Evolutionary conservation across 2,329 filamentous ascomycete genomes (phyloP).

Genomic region (Penicillium oxalicum): DNA sequence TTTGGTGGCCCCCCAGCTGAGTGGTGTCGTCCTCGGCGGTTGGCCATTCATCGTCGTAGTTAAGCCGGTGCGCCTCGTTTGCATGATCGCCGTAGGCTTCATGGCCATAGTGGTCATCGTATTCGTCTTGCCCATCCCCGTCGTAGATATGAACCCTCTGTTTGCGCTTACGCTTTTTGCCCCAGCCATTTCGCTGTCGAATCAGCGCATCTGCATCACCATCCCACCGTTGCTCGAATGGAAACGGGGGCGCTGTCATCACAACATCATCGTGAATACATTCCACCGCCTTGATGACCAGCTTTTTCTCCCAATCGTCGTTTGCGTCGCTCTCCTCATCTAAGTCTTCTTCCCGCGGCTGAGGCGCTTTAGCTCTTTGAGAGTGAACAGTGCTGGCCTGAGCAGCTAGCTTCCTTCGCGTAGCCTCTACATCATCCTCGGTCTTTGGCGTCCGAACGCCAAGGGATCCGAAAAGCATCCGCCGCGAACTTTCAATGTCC

Average conservation of each 20-base stretch:
- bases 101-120: slow-evolving; percentile 37
- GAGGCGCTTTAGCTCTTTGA: slow-evolving; percentile 20
- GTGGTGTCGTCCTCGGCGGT: slow-evolving; percentile 1
- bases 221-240: slow-evolving; percentile 87
- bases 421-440: slow-evolving; percentile 60
- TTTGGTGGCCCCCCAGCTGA: slow-evolving; percentile 33
- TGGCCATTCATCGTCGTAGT: slow-evolving; percentile 22
- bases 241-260: slow-evolving; percentile 75
- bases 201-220: slow-evolving; percentile 56
- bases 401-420: slow-evolving; percentile 56
- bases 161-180: slow-evolving; percentile 41
- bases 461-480: slow-evolving; percentile 66
- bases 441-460: slow-evolving; percentile 64
- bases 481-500: slow-evolving; percentile 57
- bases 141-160: slow-evolving; percentile 48
- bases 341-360: slow-evolving; percentile 20
- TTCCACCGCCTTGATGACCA: slow-evolving; percentile 74
- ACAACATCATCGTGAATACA: slow-evolving; percentile 65
- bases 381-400: slow-evolving; percentile 38
- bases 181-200: slow-evolving; percentile 32
- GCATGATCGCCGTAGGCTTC: slow-evolving; percentile 33
- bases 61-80: slow-evolving; percentile 24
- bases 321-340: slow-evolving; percentile 42
- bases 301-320: slow-evolving; percentile 66
- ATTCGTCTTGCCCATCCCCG: slow-evolving; percentile 36